Conservation (phyloP, 2,329 filamentous ascomycete species). For the Trichocomaceae sp. region DNA sequence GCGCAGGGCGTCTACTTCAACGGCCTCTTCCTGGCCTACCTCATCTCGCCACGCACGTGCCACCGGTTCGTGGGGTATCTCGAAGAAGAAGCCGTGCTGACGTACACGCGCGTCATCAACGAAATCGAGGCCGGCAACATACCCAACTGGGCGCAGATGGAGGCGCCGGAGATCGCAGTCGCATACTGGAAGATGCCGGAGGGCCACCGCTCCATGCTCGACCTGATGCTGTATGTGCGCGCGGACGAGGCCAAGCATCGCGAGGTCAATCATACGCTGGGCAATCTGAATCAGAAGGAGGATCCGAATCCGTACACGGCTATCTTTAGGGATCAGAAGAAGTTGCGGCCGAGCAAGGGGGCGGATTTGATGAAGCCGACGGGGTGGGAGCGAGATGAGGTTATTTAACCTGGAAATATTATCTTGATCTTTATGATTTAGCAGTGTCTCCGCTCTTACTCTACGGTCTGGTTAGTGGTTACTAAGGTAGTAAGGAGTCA, state of each 20-base stretch:
- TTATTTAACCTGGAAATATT: slow-evolving; percentile 49
- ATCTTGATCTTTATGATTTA: neutral
- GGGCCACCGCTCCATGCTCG: slow-evolving; percentile 70
- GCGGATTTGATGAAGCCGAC: slow-evolving; percentile 57
- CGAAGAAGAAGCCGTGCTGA: slow-evolving; percentile 94
- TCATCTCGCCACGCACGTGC: slow-evolving; percentile 77
- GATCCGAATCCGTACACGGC: slow-evolving; percentile 92
- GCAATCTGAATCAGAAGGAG: slow-evolving; percentile 74
- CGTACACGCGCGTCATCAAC: slow-evolving; percentile 81
- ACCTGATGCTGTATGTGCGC: slow-evolving; percentile 80
- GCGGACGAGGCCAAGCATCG: slow-evolving; percentile 86
- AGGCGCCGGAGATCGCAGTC: slow-evolving; percentile 81
- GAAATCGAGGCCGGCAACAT: slow-evolving; percentile 81
- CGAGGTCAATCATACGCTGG: slow-evolving; percentile 92
- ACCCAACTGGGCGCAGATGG: slow-evolving; percentile 71
- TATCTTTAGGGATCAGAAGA: slow-evolving; percentile 64
- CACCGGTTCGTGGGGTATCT: slow-evolving; percentile 96
- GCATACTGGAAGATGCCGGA: slow-evolving; percentile 94
- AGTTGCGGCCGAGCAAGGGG: slow-evolving; percentile 64
- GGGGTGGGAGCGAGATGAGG: slow-evolving; percentile 79
- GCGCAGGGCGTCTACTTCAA: slow-evolving; percentile 98
- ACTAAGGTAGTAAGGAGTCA: too few species aligned
- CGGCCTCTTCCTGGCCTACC: slow-evolving; percentile 79
- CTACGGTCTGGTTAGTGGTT: too few species aligned
- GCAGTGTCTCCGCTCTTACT: neutral